Percentiles rank a stretch among this genome's conserved stretches.
phyloP scores from a whole-genome alignment of 2,329 filamentous ascomycete species.

The Dactylellina drechsleri region DNA sequence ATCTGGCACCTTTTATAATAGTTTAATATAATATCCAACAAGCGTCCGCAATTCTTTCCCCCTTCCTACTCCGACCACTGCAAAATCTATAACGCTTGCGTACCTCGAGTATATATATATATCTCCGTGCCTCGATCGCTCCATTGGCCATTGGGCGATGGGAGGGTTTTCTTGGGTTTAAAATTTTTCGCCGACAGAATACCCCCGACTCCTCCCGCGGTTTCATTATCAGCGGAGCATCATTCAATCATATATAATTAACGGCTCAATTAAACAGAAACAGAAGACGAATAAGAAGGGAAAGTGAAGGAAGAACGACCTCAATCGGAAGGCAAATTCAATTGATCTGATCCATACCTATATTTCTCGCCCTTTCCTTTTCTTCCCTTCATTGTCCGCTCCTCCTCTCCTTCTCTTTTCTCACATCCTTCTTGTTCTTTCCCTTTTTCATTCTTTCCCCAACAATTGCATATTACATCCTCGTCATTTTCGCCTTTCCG shows the following conservation, averaged over 20 bases:
- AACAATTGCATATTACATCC: background rate
- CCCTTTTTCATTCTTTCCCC: background rate
- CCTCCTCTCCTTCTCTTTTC: background rate
- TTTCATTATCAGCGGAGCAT: background rate
- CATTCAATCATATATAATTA: slow-evolving; percentile 6
- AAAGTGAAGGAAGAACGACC: no score
- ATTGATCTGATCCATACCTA: background rate
- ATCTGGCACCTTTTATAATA: no score
- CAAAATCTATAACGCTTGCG: background rate
- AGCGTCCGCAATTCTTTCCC: background rate
- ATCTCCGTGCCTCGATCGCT: background rate
- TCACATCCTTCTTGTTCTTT: background rate
- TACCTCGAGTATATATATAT: background rate
- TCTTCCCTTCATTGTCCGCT: background rate
- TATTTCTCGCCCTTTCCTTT: background rate
- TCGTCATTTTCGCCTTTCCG: background rate
- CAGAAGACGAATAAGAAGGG: no score
- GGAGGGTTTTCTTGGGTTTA: slow-evolving; percentile 8
- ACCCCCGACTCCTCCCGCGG: slow-evolving; percentile 17
- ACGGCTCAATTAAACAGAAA: no score
- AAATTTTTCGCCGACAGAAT: slow-evolving; percentile 26
- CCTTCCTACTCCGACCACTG: background rate
- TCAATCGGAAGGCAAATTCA: no score
- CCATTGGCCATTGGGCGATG: slow-evolving; percentile 9
- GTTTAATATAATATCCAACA: background rate